Evolutionary conservation across 1,284 basidiomycete species (phyloP), one percentile per base, ranked within the genome.

Genomic region (Rugosomyces carneus): DNA sequence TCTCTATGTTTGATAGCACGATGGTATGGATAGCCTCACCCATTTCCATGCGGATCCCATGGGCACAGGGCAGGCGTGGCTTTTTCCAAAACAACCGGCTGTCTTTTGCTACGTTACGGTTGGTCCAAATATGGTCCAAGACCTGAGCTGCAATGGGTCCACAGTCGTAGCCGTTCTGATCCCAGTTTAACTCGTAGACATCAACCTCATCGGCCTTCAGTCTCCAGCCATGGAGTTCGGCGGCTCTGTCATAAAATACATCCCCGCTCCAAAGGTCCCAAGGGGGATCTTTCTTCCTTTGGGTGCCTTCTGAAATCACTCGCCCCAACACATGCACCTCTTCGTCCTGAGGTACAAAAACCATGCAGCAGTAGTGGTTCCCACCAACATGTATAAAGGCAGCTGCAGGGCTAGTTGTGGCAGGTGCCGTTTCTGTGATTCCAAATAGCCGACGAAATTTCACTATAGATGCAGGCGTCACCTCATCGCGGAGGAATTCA

Each of bases 81-180:
- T 13, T 13, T 13, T 20, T 15, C 37, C 37, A 38, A 16, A 23
- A 13, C 8, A 7, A 16, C 3, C 37, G 6, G 7, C 6, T 7
- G 11, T 21, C 37, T 11, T 19, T 19, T 26, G 11, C 4, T 19
- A 26, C 4, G n/a, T 20, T 20, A 8, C 40, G 24, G 18, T 44
- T 26, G 9, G 18, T 16, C 32, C 34, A 44, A 21, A 44, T 26
- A 11, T 36, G 34, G 15, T 45, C 35, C 11, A 39, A 10, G 10
- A 45, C 44, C 37, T 45, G 44, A 21, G 21, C 26, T 5, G 44
- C 44, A 31, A 39, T 40, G 16, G 37, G 27, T 2, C 44, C 44
- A 32, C 44, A 45, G 19, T 45, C 44, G 26, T 39, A 39, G n/a
- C 44, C 44, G 27, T 45, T 45, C 20, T 45, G 44, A n/a, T 7